Base-by-base conservation (phyloP, 805 yeast genomes). In the Wickerhamomyces chaumierensis region DNA sequence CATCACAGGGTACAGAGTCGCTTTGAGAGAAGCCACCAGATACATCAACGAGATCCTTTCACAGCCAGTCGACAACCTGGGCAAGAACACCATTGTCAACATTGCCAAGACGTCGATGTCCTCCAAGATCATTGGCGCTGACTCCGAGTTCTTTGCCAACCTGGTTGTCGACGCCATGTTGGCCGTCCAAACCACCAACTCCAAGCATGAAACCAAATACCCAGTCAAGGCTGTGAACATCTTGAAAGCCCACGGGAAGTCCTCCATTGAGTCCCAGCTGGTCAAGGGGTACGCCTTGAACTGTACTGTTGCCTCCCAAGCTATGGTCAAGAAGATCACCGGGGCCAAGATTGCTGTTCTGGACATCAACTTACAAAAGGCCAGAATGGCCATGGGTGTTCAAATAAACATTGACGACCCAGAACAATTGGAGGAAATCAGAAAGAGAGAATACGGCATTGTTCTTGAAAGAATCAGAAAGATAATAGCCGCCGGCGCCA, bases 101-200 rank as follows among this genome's bases (percentile, higher is more conserved):
- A 87, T 92, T 56, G 98, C 98, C 29, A 86, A 85, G 62, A 92
- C 99, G 13, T 82, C 95, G 43, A 90, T 92, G 97, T 84, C 95
- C 18, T 81, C 94, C 37, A 92, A 92, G 64, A 86, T 92, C 55
- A 90, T 92, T 58, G 97, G 97, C 17, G 66, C 94, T 7, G 97
- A 92, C 58, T 76, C 90, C 3, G 94, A 81, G 11, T 92, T 92
- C 55, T 92, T 92, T 62, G 71, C 90, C 42, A 68, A 78, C 49
- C 71, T 94, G 75, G 97, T 84, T 19, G 97, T 92, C 33, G 96
- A 92, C 55, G 92, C 98, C 18, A 78, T 92, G 75, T 68, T 87
- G 42, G 95, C 96, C 3, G 97, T 92, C 39, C 88, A 85, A 60
- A 88, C 98, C 31, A 74, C 81, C 35, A 88, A 86, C 57, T 63